These are phyloP conservation scores for Coleophoma crateriformis DNA, from an alignment of 2,329 filamentous ascomycete genomes.

Conservation along the genomic window DNA sequence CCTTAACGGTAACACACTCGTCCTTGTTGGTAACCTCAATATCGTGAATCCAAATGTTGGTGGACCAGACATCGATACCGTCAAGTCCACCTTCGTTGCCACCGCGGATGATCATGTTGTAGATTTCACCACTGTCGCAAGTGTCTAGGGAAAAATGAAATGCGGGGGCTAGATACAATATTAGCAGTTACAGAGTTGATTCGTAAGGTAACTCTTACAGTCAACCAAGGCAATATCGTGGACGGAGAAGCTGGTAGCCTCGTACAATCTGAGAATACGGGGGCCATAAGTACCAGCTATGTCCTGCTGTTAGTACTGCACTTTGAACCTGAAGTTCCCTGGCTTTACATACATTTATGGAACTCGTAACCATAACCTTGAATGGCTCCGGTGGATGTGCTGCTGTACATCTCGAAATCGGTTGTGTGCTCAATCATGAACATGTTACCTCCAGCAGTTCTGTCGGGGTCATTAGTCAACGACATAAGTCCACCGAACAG, in stretches of 20 bases:
- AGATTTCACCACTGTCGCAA: constrained; percentile 45
- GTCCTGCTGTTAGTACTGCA: no score
- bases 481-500: not conserved
- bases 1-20: constrained; percentile 52
- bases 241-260: constrained; percentile 15
- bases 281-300: constrained; percentile 9
- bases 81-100: constrained; percentile 46
- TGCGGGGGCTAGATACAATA: constrained; percentile 7
- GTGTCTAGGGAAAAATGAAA: constrained; percentile 43
- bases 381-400: constrained; percentile 43
- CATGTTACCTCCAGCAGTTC: constrained; percentile 45
- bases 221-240: constrained; percentile 19
- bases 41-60: constrained; percentile 52
- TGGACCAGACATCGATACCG: constrained; percentile 48
- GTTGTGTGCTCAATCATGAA: constrained; percentile 41
- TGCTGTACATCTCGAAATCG: constrained; percentile 49
- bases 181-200: no score
- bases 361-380: constrained; percentile 47
- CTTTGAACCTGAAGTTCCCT: no score
- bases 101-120: constrained; percentile 49
- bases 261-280: constrained; percentile 13
- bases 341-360: constrained; percentile 25
- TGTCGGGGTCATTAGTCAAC: not conserved
- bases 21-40: constrained; percentile 58
- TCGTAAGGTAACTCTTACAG: constrained; percentile 13